These are phyloP conservation scores for Malassezia sp. DNA, from an alignment of 1,284 basidiomycete genomes.

Conservation along the genomic window DNA sequence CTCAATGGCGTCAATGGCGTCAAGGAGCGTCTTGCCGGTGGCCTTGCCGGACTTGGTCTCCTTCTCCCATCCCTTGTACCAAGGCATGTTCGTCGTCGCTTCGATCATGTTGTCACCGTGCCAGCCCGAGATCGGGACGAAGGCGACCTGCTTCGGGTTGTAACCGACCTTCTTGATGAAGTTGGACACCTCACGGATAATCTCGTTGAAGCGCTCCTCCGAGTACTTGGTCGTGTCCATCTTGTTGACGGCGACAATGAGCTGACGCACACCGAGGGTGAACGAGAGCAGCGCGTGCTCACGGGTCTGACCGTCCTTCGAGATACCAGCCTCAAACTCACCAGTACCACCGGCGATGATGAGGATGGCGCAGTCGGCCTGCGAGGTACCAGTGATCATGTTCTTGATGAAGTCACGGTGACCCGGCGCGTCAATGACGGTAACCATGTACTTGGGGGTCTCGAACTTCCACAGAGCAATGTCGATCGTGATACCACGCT, in stretches of 20 bases:
- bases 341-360: slow-evolving; percentile 98
- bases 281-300: slow-evolving; percentile 99
- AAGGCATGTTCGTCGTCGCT: slow-evolving; percentile 68
- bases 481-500: slow-evolving; percentile 99
- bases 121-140: slow-evolving; percentile 99
- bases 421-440: slow-evolving; percentile 95
- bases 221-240: slow-evolving; percentile 99
- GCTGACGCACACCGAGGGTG: slow-evolving; percentile 99
- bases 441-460: slow-evolving; percentile 49
- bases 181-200: slow-evolving; percentile 94
- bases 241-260: slow-evolving; percentile 99
- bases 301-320: slow-evolving; percentile 99
- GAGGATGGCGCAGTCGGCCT: slow-evolving; percentile 98
- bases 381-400: slow-evolving; percentile 69
- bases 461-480: slow-evolving; percentile 58
- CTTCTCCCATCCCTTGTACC: slow-evolving; percentile 76
- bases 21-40: slow-evolving; percentile 98
- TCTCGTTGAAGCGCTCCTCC: slow-evolving; percentile 99
- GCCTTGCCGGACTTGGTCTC: slow-evolving; percentile 78
- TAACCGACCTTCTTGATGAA: slow-evolving; percentile 99
- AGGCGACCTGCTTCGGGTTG: slow-evolving; percentile 96
- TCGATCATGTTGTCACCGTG: slow-evolving; percentile 99
- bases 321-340: slow-evolving; percentile 99
- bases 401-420: slow-evolving; percentile 99
- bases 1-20: slow-evolving; percentile 99